Percentiles rank a stretch among this genome's conserved stretches.
phyloP scores from a whole-genome alignment of 1,284 basidiomycete genomes.

The Ceratobasidium sp. region DNA sequence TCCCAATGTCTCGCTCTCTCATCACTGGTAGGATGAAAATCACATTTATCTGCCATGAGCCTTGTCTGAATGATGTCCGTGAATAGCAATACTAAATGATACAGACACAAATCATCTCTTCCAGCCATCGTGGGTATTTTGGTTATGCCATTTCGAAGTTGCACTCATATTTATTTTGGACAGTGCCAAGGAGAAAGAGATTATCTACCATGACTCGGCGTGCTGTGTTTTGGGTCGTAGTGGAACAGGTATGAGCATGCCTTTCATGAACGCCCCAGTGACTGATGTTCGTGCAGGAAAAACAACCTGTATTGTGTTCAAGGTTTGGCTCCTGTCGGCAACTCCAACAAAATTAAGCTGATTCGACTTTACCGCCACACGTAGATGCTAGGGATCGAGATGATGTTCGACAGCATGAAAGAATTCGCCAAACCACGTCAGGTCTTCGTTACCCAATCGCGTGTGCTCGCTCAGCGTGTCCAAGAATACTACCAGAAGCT shows the following conservation, averaged over 20 bases:
- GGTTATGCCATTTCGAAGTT: conserved; percentile 42
- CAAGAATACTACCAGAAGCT: conserved; percentile 59
- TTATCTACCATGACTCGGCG: conserved; percentile 65
- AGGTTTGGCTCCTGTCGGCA: conserved; percentile 3
- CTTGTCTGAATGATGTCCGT: too few relatives aligned
- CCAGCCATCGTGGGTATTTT: conserved; percentile 58
- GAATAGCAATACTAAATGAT: conserved; percentile 56
- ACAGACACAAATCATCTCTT: conserved; percentile 60
- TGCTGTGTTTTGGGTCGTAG: conserved; percentile 75
- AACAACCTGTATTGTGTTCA: conserved; percentile 42
- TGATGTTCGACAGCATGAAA: conserved; percentile 16
- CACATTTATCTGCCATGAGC: conserved; percentile 45
- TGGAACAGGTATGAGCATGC: conserved; percentile 60
- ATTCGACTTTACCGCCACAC: too few relatives aligned
- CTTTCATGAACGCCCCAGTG: background rate
- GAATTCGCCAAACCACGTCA: conserved; percentile 60
- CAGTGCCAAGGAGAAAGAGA: conserved; percentile 64
- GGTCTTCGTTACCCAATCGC: conserved; percentile 74
- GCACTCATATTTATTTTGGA: background rate
- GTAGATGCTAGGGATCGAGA: conserved; percentile 69
- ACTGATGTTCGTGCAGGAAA: conserved; percentile 30
- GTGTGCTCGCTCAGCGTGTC: conserved; percentile 67
- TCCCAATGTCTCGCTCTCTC: conserved; percentile 64
- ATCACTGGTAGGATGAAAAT: conserved; percentile 55
- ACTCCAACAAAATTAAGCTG: background rate